Evolutionary conservation across 352 stramenopile genomes (phyloP), one percentile per base, ranked within the genome.

Genomic region (Globisporangium paroecandrum): DNA sequence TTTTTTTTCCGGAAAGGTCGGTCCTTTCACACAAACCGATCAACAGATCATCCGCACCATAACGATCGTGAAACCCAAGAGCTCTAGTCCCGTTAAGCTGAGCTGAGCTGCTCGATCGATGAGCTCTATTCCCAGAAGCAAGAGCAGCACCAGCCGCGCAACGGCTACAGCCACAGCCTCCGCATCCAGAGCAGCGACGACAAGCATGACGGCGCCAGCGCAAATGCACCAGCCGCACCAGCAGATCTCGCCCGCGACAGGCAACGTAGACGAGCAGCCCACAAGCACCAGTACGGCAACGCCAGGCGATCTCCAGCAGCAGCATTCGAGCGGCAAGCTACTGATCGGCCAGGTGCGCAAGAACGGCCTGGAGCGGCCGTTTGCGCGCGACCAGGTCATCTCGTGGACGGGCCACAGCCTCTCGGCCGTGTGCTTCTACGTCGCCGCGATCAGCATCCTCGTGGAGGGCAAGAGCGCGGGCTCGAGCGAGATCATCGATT

Each of bases 351-450:
- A 70, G 38, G 78, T 87, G 69, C 87, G 87, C 27, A 78, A 68
- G 70, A 91, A 94, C 58, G 87, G 87, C 54, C 78, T 94, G 22
- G 75, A 91, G 62, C 70, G 71, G 4, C 88, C 88, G 20, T 89
- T 81, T 58, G 91, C 88, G n/a, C 77, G 79, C 20, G 88, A 96
- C 62, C 88, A 96, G 60, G 76, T 91, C 49, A 79, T 93, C 68
- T 87, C 85, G 1, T 93, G 85, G 76, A 64, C 76, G 5, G 85
- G 86, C 13, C 88, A 96, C 61, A 71, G 77, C 36, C 43, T 93
- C 13, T 93, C 84, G 4, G 83, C 84, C 1, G 34, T 80, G 22
- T 82, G 79, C 57, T 89, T 95, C 61, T 90, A 87, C 66, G 71
- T 83, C 22, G 83, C 70, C 0, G 72, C 76, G 1, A 67, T 66